A percentile compares a stretch with the other conserved stretches of the same genome.
Conservation (phyloP, 1,284 basidiomycete genomes). For the Stygiomarasmius scandens region DNA sequence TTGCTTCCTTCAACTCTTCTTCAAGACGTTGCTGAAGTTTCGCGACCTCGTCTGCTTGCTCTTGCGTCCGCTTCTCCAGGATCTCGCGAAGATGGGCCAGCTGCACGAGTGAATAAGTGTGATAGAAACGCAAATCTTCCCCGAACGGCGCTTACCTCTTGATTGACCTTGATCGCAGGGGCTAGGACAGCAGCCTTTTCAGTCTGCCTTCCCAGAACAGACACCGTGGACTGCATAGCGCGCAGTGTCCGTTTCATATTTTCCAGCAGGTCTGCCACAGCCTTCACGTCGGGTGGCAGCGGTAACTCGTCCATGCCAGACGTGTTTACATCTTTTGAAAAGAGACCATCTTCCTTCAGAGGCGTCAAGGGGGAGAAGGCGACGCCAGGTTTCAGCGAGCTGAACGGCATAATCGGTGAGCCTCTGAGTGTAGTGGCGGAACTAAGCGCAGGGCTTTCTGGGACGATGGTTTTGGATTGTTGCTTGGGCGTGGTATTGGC, state of each 20-base stretch:
- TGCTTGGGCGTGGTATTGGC: too few relatives aligned
- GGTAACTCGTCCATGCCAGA: background rate
- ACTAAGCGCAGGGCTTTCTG: too few relatives aligned
- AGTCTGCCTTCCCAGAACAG: constrained; percentile 46
- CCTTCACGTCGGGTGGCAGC: constrained; percentile 35
- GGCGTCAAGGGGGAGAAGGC: too few relatives aligned
- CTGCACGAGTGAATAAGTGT: constrained; percentile 29
- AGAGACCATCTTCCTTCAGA: background rate
- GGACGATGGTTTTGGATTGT: too few relatives aligned
- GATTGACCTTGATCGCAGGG: constrained; percentile 44
- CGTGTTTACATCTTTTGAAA: background rate
- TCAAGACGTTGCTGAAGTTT: constrained; percentile 37
- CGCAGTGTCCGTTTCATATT: constrained; percentile 46
- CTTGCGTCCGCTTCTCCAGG: constrained; percentile 39
- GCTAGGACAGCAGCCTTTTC: constrained; percentile 42
- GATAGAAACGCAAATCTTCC: background rate
- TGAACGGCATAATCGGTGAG: too few relatives aligned
- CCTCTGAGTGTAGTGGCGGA: too few relatives aligned
- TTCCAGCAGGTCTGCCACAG: constrained; percentile 44
- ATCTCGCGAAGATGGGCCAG: constrained; percentile 38
- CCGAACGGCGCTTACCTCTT: constrained; percentile 39
- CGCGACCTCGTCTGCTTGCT: constrained; percentile 41
- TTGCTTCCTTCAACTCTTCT: constrained; percentile 36
- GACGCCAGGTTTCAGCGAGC: too few relatives aligned
- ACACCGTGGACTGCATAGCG: constrained; percentile 43